Evolutionary conservation across 2,329 filamentous ascomycete genomes (phyloP).

Genomic region (Aspergillus niger): DNA sequence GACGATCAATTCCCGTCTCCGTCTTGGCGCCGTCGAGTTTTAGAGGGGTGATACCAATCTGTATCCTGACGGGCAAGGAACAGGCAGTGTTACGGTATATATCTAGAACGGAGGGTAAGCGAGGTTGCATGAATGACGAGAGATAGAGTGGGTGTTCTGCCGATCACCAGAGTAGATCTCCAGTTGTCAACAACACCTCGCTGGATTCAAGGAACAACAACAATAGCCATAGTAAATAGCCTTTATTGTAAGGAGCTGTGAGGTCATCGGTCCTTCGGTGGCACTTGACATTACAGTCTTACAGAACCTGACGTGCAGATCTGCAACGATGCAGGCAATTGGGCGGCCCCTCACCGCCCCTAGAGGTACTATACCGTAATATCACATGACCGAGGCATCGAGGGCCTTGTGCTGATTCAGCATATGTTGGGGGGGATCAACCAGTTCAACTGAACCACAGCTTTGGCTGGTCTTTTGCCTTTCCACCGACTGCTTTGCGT

Average conservation of each 20-base stretch:
- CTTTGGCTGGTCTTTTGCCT: not conserved
- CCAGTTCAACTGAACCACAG: not conserved
- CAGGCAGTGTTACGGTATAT: not conserved
- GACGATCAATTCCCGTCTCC: not conserved
- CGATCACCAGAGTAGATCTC: not conserved
- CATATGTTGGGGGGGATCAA: not conserved
- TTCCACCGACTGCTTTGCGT: not conserved
- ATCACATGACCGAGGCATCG: not conserved
- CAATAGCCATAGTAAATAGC: no score
- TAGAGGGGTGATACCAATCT: not conserved
- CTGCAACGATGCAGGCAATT: not conserved
- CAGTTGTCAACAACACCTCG: not conserved
- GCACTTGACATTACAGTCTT: not conserved
- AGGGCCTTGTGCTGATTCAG: not conserved
- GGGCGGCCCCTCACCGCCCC: not conserved
- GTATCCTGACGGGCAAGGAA: not conserved
- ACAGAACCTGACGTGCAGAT: constrained; percentile 5
- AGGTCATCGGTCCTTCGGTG: constrained; percentile 4
- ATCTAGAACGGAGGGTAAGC: not conserved
- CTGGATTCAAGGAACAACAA: not conserved
- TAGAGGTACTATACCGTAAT: not conserved
- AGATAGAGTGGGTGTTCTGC: not conserved
- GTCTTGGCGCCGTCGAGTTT: not conserved
- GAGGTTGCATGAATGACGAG: not conserved
- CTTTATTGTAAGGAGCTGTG: not conserved